Evolutionary conservation across 1,139 yeast genomes (phyloP).

Genomic region (Kurtzmaniella quercitrusa): DNA sequence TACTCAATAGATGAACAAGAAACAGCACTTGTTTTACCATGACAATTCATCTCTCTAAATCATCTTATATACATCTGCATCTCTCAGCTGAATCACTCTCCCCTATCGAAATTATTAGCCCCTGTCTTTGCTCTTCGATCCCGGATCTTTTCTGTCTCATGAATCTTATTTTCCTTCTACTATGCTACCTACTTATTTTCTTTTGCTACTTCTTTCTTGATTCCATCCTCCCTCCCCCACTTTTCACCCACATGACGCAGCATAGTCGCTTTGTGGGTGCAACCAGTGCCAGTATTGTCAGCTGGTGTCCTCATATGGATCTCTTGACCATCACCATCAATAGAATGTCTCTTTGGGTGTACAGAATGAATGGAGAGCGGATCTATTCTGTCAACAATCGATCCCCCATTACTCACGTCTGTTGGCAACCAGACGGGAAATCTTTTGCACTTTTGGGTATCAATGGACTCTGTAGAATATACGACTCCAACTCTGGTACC

Average conservation of each 20-base stretch:
- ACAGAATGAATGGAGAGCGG: conserved; percentile 51
- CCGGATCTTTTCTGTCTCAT: no score
- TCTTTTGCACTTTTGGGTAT: conserved; percentile 43
- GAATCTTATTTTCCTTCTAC: background rate
- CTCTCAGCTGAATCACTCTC: no score
- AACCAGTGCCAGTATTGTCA: conserved; percentile 37
- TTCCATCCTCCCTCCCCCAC: background rate
- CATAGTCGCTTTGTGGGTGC: conserved; percentile 29
- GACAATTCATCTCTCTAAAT: no score
- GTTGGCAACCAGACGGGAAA: conserved; percentile 35
- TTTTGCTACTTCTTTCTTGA: background rate
- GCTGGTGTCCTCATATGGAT: conserved; percentile 58
- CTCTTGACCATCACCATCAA: conserved; percentile 47
- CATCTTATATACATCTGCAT: no score
- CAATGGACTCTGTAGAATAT: conserved; percentile 42
- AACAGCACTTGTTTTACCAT: no score
- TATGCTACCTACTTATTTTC: no score
- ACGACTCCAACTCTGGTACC: conserved; percentile 47
- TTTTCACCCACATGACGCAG: conserved; percentile 1
- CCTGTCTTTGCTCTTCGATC: no score
- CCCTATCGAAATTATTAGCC: no score
- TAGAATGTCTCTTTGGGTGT: conserved; percentile 47
- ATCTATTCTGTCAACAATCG: conserved; percentile 46
- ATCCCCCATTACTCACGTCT: conserved; percentile 28
- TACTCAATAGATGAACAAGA: no score